Evolutionary conservation across 2,329 filamentous ascomycete genomes (phyloP).

Genomic region (Pseudogymnoascus sp.): DNA sequence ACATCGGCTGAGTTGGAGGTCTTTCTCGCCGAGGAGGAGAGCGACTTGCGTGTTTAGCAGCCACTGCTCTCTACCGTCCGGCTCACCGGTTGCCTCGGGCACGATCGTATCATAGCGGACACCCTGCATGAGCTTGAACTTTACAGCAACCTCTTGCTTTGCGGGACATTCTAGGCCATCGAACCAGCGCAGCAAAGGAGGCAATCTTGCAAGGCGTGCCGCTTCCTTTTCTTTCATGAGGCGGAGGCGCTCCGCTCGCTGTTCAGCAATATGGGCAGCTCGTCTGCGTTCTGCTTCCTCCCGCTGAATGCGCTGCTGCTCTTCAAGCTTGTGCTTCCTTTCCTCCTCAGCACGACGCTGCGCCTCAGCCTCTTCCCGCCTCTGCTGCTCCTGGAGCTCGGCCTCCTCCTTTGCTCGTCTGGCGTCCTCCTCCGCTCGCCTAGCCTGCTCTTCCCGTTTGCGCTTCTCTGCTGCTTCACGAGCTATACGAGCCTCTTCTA

Average conservation of each 20-base stretch:
- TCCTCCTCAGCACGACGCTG: conserved; percentile 45
- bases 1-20: conserved; percentile 53
- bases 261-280: conserved; percentile 45
- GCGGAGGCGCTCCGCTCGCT: conserved; percentile 30
- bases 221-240: conserved; percentile 49
- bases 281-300: conserved; percentile 39
- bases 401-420: conserved; percentile 28
- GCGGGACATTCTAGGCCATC: conserved; percentile 46
- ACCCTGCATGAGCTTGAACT: conserved; percentile 51
- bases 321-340: conserved; percentile 42
- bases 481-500: conserved; percentile 14
- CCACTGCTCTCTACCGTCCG: conserved; percentile 58
- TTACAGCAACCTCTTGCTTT: conserved; percentile 41
- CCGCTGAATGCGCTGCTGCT: conserved; percentile 36
- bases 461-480: conserved; percentile 28
- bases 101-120: conserved; percentile 58
- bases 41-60: conserved; percentile 58
- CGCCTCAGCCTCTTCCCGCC: conserved; percentile 42
- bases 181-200: conserved; percentile 55
- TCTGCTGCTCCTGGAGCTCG: conserved; percentile 40
- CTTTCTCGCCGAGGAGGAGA: conserved; percentile 57
- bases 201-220: conserved; percentile 48
- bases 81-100: conserved; percentile 43
- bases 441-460: conserved; percentile 10
- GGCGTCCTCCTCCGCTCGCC: conserved; percentile 18